Percentiles rank a stretch among this genome's conserved stretches.
Evolutionary conservation across 2,329 filamentous ascomycete genomes (phyloP).

Genomic region (Cladosporium sp.): DNA sequence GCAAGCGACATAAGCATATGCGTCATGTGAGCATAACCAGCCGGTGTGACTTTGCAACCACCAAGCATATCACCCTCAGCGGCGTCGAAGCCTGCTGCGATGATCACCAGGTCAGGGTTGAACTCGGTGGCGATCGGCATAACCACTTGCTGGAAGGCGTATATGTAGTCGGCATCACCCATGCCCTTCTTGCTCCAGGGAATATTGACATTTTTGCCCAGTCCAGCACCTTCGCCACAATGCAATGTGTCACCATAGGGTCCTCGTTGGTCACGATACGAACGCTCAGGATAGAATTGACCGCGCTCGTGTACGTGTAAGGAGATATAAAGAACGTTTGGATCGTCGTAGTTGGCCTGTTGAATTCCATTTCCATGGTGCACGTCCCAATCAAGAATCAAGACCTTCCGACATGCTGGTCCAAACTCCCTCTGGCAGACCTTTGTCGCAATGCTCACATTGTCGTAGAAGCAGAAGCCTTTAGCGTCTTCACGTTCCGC

Average conservation of each 20-base stretch:
- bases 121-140: slow-evolving; percentile 97
- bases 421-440: slow-evolving; percentile 81
- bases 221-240: slow-evolving; percentile 54
- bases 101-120: slow-evolving; percentile 87
- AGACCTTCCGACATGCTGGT: slow-evolving; percentile 75
- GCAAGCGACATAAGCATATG: slow-evolving; percentile 98
- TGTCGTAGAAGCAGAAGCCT: slow-evolving; percentile 98
- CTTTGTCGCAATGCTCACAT: slow-evolving; percentile 86
- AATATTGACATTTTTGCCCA: slow-evolving; percentile 65
- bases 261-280: slow-evolving; percentile 53
- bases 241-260: slow-evolving; percentile 57
- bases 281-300: slow-evolving; percentile 71
- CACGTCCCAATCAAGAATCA: slow-evolving; percentile 88
- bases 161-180: slow-evolving; percentile 95
- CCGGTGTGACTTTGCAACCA: slow-evolving; percentile 84
- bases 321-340: slow-evolving; percentile 93
- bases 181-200: slow-evolving; percentile 69
- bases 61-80: slow-evolving; percentile 90
- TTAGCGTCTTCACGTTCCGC: slow-evolving; percentile 81
- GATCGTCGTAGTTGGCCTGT: slow-evolving; percentile 91
- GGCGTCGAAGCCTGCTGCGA: slow-evolving; percentile 94
- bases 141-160: slow-evolving; percentile 89
- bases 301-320: slow-evolving; percentile 86
- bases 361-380: slow-evolving; percentile 88
- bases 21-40: slow-evolving; percentile 97